phyloP scores from a whole-genome alignment of 345 rosid species.

The Populus deltoides region DNA sequence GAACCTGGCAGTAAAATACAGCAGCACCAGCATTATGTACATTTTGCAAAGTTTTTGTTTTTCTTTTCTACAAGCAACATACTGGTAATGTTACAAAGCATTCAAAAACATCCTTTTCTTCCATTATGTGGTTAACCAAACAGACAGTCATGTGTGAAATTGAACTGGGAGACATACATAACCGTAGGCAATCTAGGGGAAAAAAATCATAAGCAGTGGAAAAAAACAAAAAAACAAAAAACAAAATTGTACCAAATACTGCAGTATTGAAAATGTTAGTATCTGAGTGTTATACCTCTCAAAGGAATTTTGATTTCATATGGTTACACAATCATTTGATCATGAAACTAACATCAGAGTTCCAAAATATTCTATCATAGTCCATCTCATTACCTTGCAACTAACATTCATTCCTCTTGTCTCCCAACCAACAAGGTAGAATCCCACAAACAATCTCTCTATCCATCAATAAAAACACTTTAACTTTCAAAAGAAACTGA shows the following conservation, averaged over 20 bases:
- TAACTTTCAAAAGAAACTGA: not conserved
- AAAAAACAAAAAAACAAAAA: not conserved
- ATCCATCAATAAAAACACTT: not conserved
- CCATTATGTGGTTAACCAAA: constrained; percentile 13
- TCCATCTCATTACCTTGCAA: not conserved
- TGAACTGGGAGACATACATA: not conserved
- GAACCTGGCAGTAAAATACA: constrained; percentile 27
- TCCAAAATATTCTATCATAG: not conserved
- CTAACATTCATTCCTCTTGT: not conserved
- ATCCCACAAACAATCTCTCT: not conserved
- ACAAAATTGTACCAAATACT: not conserved
- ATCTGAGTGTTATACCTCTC: not conserved
- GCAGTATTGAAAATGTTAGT: not conserved
- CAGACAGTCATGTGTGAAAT: not conserved
- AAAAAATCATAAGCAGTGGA: not conserved
- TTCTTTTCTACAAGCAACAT: not conserved
- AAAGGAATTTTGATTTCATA: not conserved
- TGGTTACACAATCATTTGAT: not conserved
- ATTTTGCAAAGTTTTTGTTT: not conserved
- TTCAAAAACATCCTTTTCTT: not conserved
- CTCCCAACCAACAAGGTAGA: not conserved
- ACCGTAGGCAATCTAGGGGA: not conserved
- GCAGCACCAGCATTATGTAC: constrained; percentile 15
- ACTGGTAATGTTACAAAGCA: not conserved
- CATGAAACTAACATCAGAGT: not conserved